These are phyloP conservation scores for Auricularia sp. DNA, from an alignment of 768 basidiomycete genomes.

Conservation along the genomic window DNA sequence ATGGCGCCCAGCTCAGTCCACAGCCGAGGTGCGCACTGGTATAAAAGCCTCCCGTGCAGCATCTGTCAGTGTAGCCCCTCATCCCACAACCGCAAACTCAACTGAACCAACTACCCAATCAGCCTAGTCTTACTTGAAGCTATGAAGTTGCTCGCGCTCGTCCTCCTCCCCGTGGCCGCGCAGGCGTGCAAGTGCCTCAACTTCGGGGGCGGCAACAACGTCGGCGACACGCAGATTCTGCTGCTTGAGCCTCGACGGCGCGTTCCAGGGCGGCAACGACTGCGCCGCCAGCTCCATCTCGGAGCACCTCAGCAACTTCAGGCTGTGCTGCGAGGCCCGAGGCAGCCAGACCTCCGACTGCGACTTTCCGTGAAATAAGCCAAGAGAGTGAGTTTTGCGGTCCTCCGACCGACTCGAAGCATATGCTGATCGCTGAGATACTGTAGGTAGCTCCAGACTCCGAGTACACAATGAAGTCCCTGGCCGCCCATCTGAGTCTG, in stretches of 20 bases:
- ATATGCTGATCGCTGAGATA: too few relatives aligned
- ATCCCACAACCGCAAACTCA: background rate
- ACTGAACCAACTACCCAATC: background rate
- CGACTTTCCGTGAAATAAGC: background rate
- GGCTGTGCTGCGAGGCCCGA: background rate
- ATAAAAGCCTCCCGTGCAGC: too few relatives aligned
- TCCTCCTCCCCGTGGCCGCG: background rate
- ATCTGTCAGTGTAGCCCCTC: background rate
- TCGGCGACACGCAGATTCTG: background rate
- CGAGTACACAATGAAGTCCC: too few relatives aligned
- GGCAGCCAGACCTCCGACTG: background rate
- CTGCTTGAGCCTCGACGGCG: background rate
- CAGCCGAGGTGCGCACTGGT: too few relatives aligned
- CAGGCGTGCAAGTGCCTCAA: background rate
- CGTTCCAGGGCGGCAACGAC: background rate
- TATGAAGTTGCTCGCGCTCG: background rate
- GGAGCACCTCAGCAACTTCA: background rate
- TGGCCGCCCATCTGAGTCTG: too few relatives aligned
- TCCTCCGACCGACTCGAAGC: too few relatives aligned
- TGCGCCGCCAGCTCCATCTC: background rate
- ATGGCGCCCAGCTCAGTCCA: too few relatives aligned
- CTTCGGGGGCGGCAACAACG: background rate
- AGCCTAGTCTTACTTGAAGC: background rate
- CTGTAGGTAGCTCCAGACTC: too few relatives aligned
- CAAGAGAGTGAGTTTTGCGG: too few relatives aligned